These are phyloP conservation scores for Rosellinia necatrix DNA, from an alignment of 2,329 filamentous ascomycete species.

Conservation along the genomic window DNA sequence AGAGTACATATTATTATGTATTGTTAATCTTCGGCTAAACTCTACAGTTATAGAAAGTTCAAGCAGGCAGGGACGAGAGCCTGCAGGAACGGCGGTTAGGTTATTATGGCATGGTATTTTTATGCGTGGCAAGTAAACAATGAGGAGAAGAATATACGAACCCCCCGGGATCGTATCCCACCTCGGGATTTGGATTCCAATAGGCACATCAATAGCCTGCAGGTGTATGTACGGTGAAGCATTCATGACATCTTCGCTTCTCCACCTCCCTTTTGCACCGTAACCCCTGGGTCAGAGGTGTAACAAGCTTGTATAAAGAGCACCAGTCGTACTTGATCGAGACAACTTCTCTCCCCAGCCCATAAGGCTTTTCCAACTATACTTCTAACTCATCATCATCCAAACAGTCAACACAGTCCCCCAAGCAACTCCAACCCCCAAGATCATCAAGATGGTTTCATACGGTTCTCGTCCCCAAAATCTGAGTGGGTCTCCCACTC, in stretches of 20 bases:
- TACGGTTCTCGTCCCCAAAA: slow-evolving; percentile 25
- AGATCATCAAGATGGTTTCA: slow-evolving; percentile 32
- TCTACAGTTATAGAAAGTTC: slow-evolving; percentile 6
- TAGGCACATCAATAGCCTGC: slow-evolving; percentile 9
- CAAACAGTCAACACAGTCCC: neutral
- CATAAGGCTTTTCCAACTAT: neutral
- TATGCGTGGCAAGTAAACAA: neutral
- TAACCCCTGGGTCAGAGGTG: neutral
- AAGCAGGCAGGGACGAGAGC: slow-evolving; percentile 16
- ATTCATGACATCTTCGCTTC: neutral
- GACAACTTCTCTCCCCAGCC: neutral
- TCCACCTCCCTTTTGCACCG: neutral
- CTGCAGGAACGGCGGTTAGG: neutral
- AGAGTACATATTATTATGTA: neutral
- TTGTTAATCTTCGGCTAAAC: neutral
- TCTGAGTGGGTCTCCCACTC: slow-evolving; percentile 19
- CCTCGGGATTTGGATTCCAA: slow-evolving; percentile 5
- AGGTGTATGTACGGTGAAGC: no score
- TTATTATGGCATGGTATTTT: neutral
- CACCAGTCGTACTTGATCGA: neutral
- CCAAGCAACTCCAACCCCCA: neutral
- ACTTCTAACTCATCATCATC: neutral
- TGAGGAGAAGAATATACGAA: neutral
- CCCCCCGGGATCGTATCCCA: neutral
- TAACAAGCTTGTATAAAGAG: slow-evolving; percentile 11